Percentiles rank a stretch among this genome's conserved stretches.
Evolutionary conservation across 2,329 filamentous ascomycete species (phyloP).

Genomic region (Bipolaris cookei): DNA sequence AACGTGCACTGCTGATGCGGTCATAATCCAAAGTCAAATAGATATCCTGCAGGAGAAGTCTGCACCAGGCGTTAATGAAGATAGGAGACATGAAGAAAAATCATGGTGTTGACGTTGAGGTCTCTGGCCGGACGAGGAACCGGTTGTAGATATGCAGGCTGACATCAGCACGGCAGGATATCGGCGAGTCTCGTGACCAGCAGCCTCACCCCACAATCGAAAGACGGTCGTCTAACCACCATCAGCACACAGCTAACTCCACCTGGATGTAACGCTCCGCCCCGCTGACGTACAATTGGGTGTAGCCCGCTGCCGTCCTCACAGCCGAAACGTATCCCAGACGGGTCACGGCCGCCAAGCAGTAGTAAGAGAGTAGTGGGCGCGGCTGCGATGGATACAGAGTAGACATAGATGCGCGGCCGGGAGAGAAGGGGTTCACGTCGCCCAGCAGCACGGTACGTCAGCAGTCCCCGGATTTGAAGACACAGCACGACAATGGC

Average conservation of each 20-base stretch:
- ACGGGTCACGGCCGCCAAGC: slow-evolving; percentile 13
- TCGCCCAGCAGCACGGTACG: slow-evolving; percentile 26
- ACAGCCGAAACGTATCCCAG: slow-evolving; percentile 21
- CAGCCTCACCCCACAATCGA: slow-evolving; percentile 30
- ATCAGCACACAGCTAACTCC: slow-evolving; percentile 27
- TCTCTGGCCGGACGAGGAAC: slow-evolving; percentile 10
- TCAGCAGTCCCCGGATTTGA: slow-evolving; percentile 24
- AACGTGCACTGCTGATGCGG: not conserved
- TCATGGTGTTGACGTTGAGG: slow-evolving; percentile 8
- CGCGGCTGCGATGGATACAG: too few species aligned
- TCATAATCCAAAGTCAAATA: not conserved
- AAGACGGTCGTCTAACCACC: slow-evolving; percentile 21
- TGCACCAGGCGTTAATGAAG: slow-evolving; percentile 7
- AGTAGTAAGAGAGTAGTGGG: slow-evolving; percentile 7
- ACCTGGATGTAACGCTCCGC: slow-evolving; percentile 16
- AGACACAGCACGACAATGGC: slow-evolving; percentile 35
- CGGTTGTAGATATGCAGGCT: slow-evolving; percentile 11
- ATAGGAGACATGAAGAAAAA: not conserved
- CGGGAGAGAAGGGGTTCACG: slow-evolving; percentile 34
- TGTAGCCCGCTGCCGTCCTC: slow-evolving; percentile 27
- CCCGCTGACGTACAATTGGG: slow-evolving; percentile 17
- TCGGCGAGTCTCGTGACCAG: slow-evolving; percentile 18
- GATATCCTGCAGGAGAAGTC: not conserved
- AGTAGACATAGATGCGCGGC: slow-evolving; percentile 39
- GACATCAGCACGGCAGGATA: slow-evolving; percentile 15